A percentile compares a stretch with the other conserved stretches of the same genome.
Conservation (phyloP, 106 monocot species). For the Narthecium ossifragum region DNA sequence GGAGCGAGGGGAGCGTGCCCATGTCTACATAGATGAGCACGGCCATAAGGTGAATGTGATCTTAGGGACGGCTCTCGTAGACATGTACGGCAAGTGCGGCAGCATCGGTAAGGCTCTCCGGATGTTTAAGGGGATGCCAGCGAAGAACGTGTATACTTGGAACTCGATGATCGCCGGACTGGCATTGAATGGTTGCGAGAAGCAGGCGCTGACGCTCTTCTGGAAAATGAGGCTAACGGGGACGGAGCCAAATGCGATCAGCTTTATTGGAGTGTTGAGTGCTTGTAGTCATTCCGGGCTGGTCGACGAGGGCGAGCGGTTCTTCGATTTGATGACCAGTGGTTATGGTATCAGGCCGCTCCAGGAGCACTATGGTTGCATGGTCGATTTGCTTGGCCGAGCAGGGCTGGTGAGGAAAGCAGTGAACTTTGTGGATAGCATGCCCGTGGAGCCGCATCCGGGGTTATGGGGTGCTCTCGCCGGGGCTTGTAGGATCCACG, state of each 20-base stretch:
- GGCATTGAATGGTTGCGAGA: slow-evolving; percentile 54
- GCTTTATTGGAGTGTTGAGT: slow-evolving; percentile 43
- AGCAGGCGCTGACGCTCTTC: slow-evolving; percentile 44
- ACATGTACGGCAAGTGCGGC: slow-evolving; percentile 81
- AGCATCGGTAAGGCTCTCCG: slow-evolving; percentile 27
- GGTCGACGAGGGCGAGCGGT: slow-evolving; percentile 41
- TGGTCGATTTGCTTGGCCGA: slow-evolving; percentile 64
- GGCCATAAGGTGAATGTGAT: slow-evolving; percentile 10
- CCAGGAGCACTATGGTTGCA: slow-evolving; percentile 64
- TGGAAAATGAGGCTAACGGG: slow-evolving; percentile 52
- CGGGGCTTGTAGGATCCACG: slow-evolving; percentile 56
- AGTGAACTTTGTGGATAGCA: slow-evolving; percentile 33
- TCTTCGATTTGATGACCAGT: slow-evolving; percentile 43
- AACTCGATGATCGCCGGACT: slow-evolving; percentile 53
- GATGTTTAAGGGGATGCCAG: slow-evolving; percentile 46
- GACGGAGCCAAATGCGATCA: slow-evolving; percentile 35
- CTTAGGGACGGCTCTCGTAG: slow-evolving; percentile 39
- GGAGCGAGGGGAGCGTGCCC: slow-evolving; percentile 35
- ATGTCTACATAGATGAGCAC: slow-evolving; percentile 15
- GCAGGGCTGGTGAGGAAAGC: slow-evolving; percentile 59
- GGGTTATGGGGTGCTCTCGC: slow-evolving; percentile 55
- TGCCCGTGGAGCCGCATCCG: slow-evolving; percentile 53
- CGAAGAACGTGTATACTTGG: slow-evolving; percentile 63
- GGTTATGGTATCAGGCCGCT: slow-evolving; percentile 35
- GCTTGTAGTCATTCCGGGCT: slow-evolving; percentile 60